Base-by-base conservation (phyloP, 176 grass and related monocot species). In the Aegilops longissima region DNA sequence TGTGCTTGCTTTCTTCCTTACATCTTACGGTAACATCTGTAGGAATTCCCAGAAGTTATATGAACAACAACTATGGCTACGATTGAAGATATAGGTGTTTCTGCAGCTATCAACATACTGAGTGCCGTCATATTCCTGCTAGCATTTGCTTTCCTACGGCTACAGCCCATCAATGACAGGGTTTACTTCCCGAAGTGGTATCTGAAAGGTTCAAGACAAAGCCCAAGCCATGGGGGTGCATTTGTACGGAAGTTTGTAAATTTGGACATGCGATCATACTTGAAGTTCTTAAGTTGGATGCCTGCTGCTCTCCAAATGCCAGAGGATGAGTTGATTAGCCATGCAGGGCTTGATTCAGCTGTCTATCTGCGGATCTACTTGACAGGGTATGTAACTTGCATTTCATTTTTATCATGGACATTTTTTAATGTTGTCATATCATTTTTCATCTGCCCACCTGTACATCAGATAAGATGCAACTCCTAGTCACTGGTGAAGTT, bases 141-240 rank as follows among this genome's bases (percentile, higher is more conserved):
- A 66, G 94, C 92, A 72, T 99, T 99, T 94, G 90, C 92, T 80
- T 92, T 99, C 75, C 80, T 97, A 42, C 89, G 97, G 25, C 89
- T 99, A 63, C 97, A 99, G 70, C 97, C 97, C 68, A 86, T 99
- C 90, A 99, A 99, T 91, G 97, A 99, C 64, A 91, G 97, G 63
- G 97, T 99, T 67, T 99, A 99, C 88, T 99, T 99, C 74, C 92
- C 97, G 83, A 99, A 99, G 87, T 99, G 97, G 97, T 99, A 99
- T 86, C 85, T 99, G 71, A 99, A 93, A 91, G 97, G 94, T 67
- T 78, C 92, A 74, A 97, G 97, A 88, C 93, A 88, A 87, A 97
- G 94, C 51, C 97, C 97, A 85, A 85, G 80, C 75, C 84, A 78
- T 40, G 89, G 90, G 64, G 92, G 91, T 87, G 59, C 80, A 72